Base-by-base conservation (phyloP, 1,284 basidiomycete species). In the Erythrobasidium hasegawianum region DNA sequence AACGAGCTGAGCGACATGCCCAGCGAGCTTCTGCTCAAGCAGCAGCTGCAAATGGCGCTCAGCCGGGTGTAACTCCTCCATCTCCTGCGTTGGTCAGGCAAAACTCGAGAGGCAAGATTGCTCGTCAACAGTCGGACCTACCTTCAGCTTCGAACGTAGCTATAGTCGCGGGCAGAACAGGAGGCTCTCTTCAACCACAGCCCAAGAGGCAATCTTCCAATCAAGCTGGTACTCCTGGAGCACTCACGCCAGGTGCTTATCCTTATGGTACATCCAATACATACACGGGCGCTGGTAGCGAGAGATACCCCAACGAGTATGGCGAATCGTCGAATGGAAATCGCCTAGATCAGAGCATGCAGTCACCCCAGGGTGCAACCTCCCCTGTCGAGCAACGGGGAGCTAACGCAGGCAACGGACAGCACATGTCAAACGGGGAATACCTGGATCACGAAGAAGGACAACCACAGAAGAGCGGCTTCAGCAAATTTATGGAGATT, bases 1-100 rank as follows among this genome's bases (percentile, higher is more conserved):
- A 79, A 53, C 71, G 77, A 16, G 80, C 81, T 53, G 77, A 79
- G 49, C 76, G 79, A 13, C 80, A 82, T 65, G 74, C 78, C 1
- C 69, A 79, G 47, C 76, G 80, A 20, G 76, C 75, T 0, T 68
- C 74, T 43, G 74, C 71, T 13, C 73, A 72, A n/a, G 70, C 71
- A 9, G 74, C 68, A 22, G 62, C 59, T 26, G 68, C 67, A 5
- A 60, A 58, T 18, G 45, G 54, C n/a, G 47, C 24, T 13, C 64
- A 27, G 43, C 58, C 11, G 20, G 59, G 29, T 59, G 68, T 68
- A 22, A 49, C 82, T n/a, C 83, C 84, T 47, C 87, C 86, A 40
- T 87, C 87, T 33, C 87, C 87, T 58, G 86, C 86, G 13, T 82
- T 88, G 65, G 85, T 87, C 61, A 84, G 87, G 57, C 82, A 85